Evolutionary conservation across 768 basidiomycete genomes (phyloP), one percentile per base, ranked within the genome.

Genomic region (Russula vinacea): DNA sequence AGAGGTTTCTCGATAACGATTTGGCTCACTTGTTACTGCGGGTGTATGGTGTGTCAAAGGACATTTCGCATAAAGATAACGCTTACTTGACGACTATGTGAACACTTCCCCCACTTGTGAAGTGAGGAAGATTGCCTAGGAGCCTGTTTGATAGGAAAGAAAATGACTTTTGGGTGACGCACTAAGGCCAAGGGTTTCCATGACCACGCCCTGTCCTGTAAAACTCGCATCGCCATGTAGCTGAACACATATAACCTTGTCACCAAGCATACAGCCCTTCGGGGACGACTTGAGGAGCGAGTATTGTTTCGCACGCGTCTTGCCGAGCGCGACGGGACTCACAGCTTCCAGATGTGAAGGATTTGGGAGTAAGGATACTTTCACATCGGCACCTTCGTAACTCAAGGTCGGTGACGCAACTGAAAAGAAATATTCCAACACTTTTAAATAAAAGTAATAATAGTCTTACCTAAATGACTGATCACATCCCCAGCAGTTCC

Each of bases 151-250:
- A 55, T 60, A 10, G 14, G 5, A n/a, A 16, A 29, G 14, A 50
- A 61, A 19, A 29, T 29, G 29, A 29, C 2, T 29, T 29, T 49
- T 17, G 44, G 44, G 11, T 14, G 26, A 77, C 88, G 56, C 67
- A 86, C 91, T 94, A 60, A 96, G 76, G 6, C 92, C 91, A 37
- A 97, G 79, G 19, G 83, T 81, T 74, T 96, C 94, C 86, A 93
- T 94, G 19, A 94, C 84, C 5, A 96, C 80, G 2, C 94, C 94
- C 73, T 96, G 94, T 0, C 94, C 94, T 0, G 89, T 83, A 71
- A 96, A 95, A 62, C 89, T 92, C 1, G 91, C 93, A 73, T 97
- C 94, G 3, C 94, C 94, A 67, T 96, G 94, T 53, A 97, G 74
- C 70, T 94, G 92, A 0, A 96, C 87, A 66, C 89, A 93, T 84